These are phyloP conservation scores for Beta corolliflora DNA, from an alignment of 179 eudicot species.

Conservation along the genomic window DNA sequence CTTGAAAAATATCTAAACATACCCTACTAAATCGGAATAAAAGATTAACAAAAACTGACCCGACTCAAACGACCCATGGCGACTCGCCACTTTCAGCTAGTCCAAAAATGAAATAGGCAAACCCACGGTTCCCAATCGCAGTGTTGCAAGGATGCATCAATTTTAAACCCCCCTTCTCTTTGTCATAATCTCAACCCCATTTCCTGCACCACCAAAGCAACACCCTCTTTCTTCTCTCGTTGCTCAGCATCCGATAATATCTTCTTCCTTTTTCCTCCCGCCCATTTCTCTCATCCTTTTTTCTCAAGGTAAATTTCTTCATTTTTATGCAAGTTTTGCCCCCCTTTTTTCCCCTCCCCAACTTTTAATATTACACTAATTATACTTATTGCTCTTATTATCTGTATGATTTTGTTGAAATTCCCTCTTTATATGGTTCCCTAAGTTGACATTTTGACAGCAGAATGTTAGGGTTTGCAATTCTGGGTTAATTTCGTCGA, in stretches of 20 bases:
- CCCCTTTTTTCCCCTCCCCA: no score
- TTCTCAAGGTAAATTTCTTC: background rate
- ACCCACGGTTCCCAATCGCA: background rate
- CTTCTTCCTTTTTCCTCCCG: background rate
- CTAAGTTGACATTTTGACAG: background rate
- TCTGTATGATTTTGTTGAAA: background rate
- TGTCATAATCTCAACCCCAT: no score
- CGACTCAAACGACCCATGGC: background rate
- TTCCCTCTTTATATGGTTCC: background rate
- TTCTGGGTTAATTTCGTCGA: background rate
- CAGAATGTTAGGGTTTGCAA: background rate
- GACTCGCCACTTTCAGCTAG: background rate
- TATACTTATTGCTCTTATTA: background rate
- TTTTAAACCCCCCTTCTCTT: background rate
- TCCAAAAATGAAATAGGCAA: background rate
- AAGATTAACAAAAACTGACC: no score
- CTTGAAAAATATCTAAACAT: no score
- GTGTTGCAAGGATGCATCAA: background rate
- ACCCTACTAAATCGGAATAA: no score
- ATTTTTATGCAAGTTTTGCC: background rate
- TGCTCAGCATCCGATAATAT: background rate
- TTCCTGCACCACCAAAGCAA: background rate
- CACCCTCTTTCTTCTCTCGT: background rate
- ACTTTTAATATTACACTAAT: background rate
- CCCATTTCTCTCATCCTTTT: background rate